phyloP scores from a whole-genome alignment of 179 eudicot genomes.

The Actinidia polygama region DNA sequence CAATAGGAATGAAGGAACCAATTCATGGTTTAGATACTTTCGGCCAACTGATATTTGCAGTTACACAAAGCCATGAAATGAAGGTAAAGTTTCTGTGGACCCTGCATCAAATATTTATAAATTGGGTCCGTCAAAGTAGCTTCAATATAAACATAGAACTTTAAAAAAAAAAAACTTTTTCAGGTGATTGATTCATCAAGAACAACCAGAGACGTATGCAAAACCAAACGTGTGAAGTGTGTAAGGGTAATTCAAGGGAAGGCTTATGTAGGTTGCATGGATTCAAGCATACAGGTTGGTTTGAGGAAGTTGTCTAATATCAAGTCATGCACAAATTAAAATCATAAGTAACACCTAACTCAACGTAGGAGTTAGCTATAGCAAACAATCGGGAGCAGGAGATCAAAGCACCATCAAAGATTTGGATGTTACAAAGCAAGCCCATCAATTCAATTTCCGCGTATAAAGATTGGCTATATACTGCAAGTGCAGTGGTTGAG shows the following conservation, averaged over 20 bases:
- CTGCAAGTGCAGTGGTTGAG: conserved; percentile 48
- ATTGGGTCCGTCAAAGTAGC: background rate
- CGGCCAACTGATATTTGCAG: conserved; percentile 47
- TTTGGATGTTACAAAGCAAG: conserved; percentile 53
- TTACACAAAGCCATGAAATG: conserved; percentile 43
- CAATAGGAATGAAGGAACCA: conserved; percentile 45
- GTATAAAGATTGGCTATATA: conserved; percentile 57
- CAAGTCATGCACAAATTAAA: background rate
- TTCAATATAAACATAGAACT: background rate
- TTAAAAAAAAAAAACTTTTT: background rate
- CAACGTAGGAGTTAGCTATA: conserved; percentile 41
- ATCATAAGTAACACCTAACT: background rate
- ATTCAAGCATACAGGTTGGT: conserved; percentile 64
- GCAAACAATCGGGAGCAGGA: conserved; percentile 43
- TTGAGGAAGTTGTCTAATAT: background rate
- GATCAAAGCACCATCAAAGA: conserved; percentile 52
- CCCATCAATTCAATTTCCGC: conserved; percentile 42
- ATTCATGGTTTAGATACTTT: conserved; percentile 42
- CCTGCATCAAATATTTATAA: background rate
- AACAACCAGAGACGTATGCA: conserved; percentile 36
- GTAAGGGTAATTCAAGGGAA: conserved; percentile 40
- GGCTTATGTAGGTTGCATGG: conserved; percentile 50
- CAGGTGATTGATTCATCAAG: conserved; percentile 56
- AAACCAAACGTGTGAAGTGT: conserved; percentile 49
- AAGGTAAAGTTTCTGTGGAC: conserved; percentile 39